Conservation (phyloP, 345 rosid genomes). For the Sisymbrium altissimum region DNA sequence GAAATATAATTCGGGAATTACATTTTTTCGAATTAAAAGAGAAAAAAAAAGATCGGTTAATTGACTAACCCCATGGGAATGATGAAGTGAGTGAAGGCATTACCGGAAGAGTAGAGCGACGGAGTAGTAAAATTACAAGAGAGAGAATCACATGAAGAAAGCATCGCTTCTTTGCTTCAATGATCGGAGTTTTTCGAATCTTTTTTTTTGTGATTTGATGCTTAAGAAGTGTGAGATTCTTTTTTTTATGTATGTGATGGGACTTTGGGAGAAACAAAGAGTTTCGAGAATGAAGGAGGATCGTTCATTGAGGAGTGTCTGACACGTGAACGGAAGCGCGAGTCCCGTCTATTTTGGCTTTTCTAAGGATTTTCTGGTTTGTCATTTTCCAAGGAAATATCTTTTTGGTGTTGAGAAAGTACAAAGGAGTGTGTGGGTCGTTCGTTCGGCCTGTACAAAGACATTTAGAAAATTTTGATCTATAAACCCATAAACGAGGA, state of each 20-base stretch:
- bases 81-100: conserved; percentile 31
- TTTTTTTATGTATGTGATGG: conserved; percentile 7
- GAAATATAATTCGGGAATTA: neutral
- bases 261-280: conserved; percentile 23
- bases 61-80: conserved; percentile 34
- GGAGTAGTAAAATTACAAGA: neutral
- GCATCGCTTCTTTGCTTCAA: conserved; percentile 21
- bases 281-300: conserved; percentile 13
- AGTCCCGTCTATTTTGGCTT: neutral
- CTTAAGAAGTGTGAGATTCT: neutral
- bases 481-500: too few species aligned
- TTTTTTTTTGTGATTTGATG: neutral
- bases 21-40: neutral
- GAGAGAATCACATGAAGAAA: conserved; percentile 1
- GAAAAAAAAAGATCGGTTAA: neutral
- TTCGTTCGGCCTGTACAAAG: too few species aligned
- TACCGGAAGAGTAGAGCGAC: neutral
- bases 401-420: neutral
- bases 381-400: conserved; percentile 29
- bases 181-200: conserved; percentile 5
- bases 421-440: too few species aligned
- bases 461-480: too few species aligned
- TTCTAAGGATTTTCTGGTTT: conserved; percentile 18
- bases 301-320: conserved; percentile 27
- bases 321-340: conserved; percentile 59